Evolutionary conservation across 1,284 basidiomycete genomes (phyloP), one percentile per base, ranked within the genome.

Genomic region (Neonothopanus nambi): DNA sequence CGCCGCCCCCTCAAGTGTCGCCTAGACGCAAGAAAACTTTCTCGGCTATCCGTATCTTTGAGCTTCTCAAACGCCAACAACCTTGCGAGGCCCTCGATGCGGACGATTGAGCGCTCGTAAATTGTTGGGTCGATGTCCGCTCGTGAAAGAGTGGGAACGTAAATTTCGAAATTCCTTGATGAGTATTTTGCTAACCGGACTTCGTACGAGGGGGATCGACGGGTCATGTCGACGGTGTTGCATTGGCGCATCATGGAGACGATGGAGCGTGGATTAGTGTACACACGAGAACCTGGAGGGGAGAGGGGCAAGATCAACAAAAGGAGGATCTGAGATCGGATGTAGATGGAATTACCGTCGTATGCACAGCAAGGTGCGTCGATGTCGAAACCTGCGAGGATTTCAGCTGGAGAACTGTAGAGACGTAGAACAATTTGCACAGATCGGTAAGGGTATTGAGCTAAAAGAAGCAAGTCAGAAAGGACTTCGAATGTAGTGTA

Each of bases 171-270:
- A 12, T 67, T 77, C 9, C 82, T 70, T 3, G 68, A 58, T 0
- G 78, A 70, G 60, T 85, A 84, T 63, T 84, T 84, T 15, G 78
- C 68, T 2, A 84, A 72, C 1, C 82, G 72, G 21, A 81, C 74
- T 67, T 84, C 82, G 57, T 85, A 85, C n/a, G 82, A 84, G 2
- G 82, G 81, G 3, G 81, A 83, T 28, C 82, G 70, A 21, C 81
- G 70, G 5, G 79, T 78, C 66, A 82, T 73, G 58, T 84, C 81
- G 36, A 81, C 73, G 0, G 78, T 81, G 63, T 84, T 84, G 65
- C 75, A 75, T 63, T 84, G 82, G 12, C 79, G 76, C 76, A 85
- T 83, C 72, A 79, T 75, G 7, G 81, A 75, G 12, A 78, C 66
- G 51, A 83, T 72, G 11, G 80, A 75, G 7, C 81, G 72, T 2